Evolutionary conservation across 257 asterid species (phyloP).

Genomic region (Echites panduratus): DNA sequence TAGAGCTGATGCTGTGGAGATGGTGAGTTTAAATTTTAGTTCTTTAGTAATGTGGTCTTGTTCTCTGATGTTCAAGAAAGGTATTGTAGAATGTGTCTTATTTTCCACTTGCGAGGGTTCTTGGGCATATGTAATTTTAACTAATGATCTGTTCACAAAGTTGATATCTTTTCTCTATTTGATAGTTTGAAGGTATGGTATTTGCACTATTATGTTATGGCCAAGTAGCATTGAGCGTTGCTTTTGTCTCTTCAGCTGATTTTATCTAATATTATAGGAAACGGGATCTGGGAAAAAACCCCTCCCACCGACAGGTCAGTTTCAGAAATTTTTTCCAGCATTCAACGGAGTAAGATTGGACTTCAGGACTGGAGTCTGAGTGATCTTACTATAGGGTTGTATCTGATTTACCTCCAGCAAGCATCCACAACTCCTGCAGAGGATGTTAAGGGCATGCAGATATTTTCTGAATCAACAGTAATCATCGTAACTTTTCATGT

Average conservation of each 20-base stretch:
- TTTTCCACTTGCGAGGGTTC: background rate
- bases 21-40: background rate
- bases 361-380: constrained; percentile 92
- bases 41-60: background rate
- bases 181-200: background rate
- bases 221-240: background rate
- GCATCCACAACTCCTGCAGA: constrained; percentile 58
- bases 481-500: constrained; percentile 20
- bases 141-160: background rate
- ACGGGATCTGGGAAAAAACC: constrained; percentile 37
- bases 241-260: background rate
- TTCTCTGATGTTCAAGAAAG: background rate
- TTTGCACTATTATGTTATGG: background rate
- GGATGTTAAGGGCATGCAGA: constrained; percentile 65
- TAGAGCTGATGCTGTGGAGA: background rate
- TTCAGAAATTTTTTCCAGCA: constrained; percentile 69
- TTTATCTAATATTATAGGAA: constrained; percentile 38
- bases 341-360: constrained; percentile 87
- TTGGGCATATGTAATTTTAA: background rate
- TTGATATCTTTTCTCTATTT: constrained; percentile 1
- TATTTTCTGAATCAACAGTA: constrained; percentile 72
- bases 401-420: constrained; percentile 81
- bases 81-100: background rate
- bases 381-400: constrained; percentile 88
- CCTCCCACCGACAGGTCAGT: constrained; percentile 66